Evolutionary conservation across 2,329 filamentous ascomycete genomes (phyloP).

Genomic region (Bimuria novae-zelandiae): DNA sequence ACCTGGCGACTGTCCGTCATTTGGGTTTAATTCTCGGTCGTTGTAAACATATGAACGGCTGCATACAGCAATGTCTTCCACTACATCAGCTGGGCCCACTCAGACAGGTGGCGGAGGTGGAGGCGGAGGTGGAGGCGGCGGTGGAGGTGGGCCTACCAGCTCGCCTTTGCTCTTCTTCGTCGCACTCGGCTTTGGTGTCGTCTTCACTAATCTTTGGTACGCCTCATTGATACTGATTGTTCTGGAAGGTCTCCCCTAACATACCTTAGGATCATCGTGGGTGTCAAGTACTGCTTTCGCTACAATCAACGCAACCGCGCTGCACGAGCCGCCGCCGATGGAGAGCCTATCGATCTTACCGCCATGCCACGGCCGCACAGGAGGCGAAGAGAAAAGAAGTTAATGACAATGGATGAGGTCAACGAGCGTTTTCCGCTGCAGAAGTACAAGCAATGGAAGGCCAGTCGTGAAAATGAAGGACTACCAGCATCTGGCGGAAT

Average conservation of each 20-base stretch:
- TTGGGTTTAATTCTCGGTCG: constrained; percentile 2
- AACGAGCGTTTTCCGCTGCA: constrained; percentile 94
- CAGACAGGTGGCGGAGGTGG: constrained; percentile 7
- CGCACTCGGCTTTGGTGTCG: constrained; percentile 92
- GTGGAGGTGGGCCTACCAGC: constrained; percentile 60
- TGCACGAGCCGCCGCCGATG: constrained; percentile 72
- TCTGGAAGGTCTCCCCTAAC: constrained; percentile 25
- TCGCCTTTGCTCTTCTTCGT: constrained; percentile 90
- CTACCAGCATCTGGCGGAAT: constrained; percentile 85
- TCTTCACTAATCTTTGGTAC: constrained; percentile 98
- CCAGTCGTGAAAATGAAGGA: constrained; percentile 79
- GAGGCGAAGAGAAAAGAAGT: constrained; percentile 90
- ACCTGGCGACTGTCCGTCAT: neutral
- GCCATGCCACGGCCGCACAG: constrained; percentile 84
- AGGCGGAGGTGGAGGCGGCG: constrained; percentile 21
- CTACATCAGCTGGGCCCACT: constrained; percentile 18
- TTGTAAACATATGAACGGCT: constrained; percentile 24
- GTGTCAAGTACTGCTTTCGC: constrained; percentile 98
- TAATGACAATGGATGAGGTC: constrained; percentile 99
- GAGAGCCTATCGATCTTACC: constrained; percentile 83
- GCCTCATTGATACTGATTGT: constrained; percentile 38
- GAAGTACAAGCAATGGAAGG: constrained; percentile 96
- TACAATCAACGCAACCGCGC: constrained; percentile 94
- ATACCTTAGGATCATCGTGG: constrained; percentile 87
- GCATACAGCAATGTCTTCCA: constrained; percentile 26